Conservation (phyloP, 352 stramenopile species). For the Globisporangium orthogonon region DNA sequence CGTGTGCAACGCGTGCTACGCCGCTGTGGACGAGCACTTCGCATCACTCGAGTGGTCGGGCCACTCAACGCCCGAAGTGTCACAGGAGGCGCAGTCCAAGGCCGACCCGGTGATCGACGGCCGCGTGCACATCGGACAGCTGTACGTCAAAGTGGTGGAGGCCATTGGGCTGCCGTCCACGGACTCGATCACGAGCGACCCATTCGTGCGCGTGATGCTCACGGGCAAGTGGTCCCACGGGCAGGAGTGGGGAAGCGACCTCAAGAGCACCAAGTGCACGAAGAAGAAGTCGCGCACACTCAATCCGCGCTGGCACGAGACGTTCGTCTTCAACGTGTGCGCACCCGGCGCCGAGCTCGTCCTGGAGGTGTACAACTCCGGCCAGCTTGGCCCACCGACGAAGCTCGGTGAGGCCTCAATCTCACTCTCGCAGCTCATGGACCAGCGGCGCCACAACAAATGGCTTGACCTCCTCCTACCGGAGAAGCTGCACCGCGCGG, state of each 20-base stretch:
- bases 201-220: slow-evolving; percentile 80
- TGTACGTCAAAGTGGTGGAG: slow-evolving; percentile 86
- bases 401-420: slow-evolving; percentile 80
- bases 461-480: slow-evolving; percentile 78
- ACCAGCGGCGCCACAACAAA: slow-evolving; percentile 83
- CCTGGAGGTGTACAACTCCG: slow-evolving; percentile 84
- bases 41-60: slow-evolving; percentile 80
- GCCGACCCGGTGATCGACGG: slow-evolving; percentile 76
- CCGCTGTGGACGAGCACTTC: slow-evolving; percentile 80
- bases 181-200: slow-evolving; percentile 85
- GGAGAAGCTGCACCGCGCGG: slow-evolving; percentile 71
- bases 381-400: slow-evolving; percentile 72
- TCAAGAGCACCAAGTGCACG: slow-evolving; percentile 77
- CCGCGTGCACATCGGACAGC: slow-evolving; percentile 75
- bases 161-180: slow-evolving; percentile 79
- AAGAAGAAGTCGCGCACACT: slow-evolving; percentile 85
- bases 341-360: slow-evolving; percentile 73
- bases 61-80: slow-evolving; percentile 58
- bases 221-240: slow-evolving; percentile 83
- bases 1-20: slow-evolving; percentile 85
- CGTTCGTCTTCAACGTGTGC: slow-evolving; percentile 86
- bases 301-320: slow-evolving; percentile 84
- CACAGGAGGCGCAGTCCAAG: slow-evolving; percentile 41
- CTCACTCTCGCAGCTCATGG: slow-evolving; percentile 74
- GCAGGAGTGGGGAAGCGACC: slow-evolving; percentile 77